phyloP scores from a whole-genome alignment of 2,329 filamentous ascomycete genomes.

The Sporothrix schenckii region DNA sequence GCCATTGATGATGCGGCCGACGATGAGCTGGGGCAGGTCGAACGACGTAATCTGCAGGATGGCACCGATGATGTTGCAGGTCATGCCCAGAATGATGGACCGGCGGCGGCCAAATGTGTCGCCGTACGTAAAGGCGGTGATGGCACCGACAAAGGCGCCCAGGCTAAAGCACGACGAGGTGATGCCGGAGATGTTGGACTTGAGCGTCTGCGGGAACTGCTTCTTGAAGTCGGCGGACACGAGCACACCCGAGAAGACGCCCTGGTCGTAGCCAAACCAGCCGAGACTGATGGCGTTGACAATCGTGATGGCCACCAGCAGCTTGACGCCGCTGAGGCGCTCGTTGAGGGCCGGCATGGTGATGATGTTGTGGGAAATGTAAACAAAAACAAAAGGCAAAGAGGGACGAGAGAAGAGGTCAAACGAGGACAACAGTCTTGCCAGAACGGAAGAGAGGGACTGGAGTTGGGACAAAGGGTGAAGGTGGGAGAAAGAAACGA shows the following conservation, averaged over 20 bases:
- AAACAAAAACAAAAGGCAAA: neutral
- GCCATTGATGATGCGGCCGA: constrained; percentile 49
- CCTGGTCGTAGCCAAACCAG: constrained; percentile 46
- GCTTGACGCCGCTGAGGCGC: constrained; percentile 19
- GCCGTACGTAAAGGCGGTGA: constrained; percentile 41
- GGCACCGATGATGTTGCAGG: constrained; percentile 44
- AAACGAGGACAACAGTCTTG: neutral
- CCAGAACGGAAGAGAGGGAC: neutral
- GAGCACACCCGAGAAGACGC: constrained; percentile 49
- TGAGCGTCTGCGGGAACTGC: constrained; percentile 45
- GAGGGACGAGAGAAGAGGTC: neutral
- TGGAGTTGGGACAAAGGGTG: neutral
- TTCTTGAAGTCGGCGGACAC: constrained; percentile 48
- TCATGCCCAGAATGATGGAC: constrained; percentile 42
- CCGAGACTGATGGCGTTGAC: constrained; percentile 36
- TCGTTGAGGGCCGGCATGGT: constrained; percentile 10
- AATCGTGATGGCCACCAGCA: constrained; percentile 26
- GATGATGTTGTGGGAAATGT: too few relatives aligned
- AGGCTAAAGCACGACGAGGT: constrained; percentile 50
- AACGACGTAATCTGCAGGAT: constrained; percentile 44
- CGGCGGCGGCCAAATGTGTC: constrained; percentile 44
- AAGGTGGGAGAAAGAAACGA: neutral
- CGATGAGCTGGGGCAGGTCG: constrained; percentile 47
- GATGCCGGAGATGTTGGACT: constrained; percentile 50
- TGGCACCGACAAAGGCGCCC: constrained; percentile 43